Evolutionary conservation across 768 basidiomycete genomes (phyloP), one percentile per base, ranked within the genome.

Genomic region (Auriscalpium vulgare): DNA sequence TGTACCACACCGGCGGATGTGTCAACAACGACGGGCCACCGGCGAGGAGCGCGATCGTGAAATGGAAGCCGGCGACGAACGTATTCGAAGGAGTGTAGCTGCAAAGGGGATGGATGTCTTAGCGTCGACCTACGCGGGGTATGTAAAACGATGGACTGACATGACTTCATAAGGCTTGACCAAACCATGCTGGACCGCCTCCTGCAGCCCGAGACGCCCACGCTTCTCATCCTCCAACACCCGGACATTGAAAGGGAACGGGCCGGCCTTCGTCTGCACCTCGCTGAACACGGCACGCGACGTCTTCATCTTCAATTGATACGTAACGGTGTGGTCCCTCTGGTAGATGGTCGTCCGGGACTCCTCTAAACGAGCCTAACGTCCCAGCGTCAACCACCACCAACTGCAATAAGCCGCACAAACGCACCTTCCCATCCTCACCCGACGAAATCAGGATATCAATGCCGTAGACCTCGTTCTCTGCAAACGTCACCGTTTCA

Each of bases 241-340:
- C 59, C 97, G 91, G 60, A 99, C 81, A 65, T 95, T 97, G 80
- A 99, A 97, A 37, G 97, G 95, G 84, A 99, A 98, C 5, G 92
- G 80, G 23, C 95, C 95, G 44, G 97, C 91, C 73, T 97, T 98
- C 79, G 93, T 95, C 74, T 95, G 91, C 65, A 97, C 91, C 72
- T 98, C 95, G 50, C 90, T 89, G 75, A 97, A 98, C 44, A 95
- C 87, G n/a, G 87, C 82, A 60, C 95, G 88, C 46, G 94, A 95
- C 60, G 89, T 95, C 78, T 95, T 97, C 85, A 95, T 87, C 78
- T 98, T 98, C 67, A 98, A 80, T 69, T 93, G 91, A 74, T 98
- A 98, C 43, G 90, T 95, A 57, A 91, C 82, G 8, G 80, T 74
- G 21, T 85, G 81, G 64, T 92, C 91, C 56, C 90, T 82, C 70